These are phyloP conservation scores for Metarhizium anisopliae DNA, from an alignment of 2,329 filamentous ascomycete genomes.

Conservation along the genomic window DNA sequence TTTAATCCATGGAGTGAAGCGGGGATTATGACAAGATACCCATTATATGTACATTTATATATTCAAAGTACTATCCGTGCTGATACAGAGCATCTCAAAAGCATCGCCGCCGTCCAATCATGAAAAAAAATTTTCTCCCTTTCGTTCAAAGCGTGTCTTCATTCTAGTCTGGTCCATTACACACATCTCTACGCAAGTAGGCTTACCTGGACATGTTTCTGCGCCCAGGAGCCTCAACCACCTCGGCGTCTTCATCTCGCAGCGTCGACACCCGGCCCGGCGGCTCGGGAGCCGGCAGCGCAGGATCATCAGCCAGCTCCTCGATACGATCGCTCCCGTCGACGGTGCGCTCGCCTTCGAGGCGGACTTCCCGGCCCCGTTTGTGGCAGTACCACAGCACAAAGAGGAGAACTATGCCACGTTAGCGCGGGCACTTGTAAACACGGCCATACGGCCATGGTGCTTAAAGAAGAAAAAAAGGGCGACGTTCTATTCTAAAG, in stretches of 20 bases:
- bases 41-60: constrained; percentile 3
- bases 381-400: constrained; percentile 99
- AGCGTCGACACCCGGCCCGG: not conserved
- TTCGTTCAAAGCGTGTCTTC: no score
- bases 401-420: constrained; percentile 66
- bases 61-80: not conserved
- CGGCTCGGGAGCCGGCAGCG: constrained; percentile 23
- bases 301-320: constrained; percentile 40
- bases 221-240: not conserved
- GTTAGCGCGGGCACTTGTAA: constrained; percentile 6
- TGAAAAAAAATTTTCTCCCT: not conserved
- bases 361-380: constrained; percentile 74
- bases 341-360: constrained; percentile 49
- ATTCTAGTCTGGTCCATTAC: no score
- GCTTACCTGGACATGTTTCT: no score
- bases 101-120: not conserved
- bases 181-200: no score
- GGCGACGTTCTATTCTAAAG: not conserved
- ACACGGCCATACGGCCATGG: not conserved
- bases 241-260: not conserved
- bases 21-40: constrained; percentile 14
- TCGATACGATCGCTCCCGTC: constrained; percentile 34
- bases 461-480: not conserved
- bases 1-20: not conserved
- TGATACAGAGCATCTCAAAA: not conserved